Conservation (phyloP, 768 basidiomycete species). For the Chlorophyllum brunneum region DNA sequence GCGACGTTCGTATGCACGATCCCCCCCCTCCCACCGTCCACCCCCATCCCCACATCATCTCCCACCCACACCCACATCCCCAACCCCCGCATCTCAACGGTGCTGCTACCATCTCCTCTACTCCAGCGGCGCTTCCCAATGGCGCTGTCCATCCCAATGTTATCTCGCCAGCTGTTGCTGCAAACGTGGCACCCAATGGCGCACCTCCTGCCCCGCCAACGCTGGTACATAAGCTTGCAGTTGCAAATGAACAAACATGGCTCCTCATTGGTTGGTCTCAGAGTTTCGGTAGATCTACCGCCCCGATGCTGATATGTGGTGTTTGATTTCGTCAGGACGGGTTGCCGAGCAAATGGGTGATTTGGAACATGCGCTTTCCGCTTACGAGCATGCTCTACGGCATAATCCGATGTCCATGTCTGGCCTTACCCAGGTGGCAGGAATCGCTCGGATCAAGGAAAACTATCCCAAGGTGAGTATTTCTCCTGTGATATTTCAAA, state of each 20-base stretch:
- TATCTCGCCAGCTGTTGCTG: slow-evolving; percentile 45
- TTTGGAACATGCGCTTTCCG: slow-evolving; percentile 85
- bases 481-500: slow-evolving; percentile 16
- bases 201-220: slow-evolving; percentile 30
- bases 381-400: slow-evolving; percentile 93
- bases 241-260: slow-evolving; percentile 95
- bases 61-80: slow-evolving; percentile 30
- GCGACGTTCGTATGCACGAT: slow-evolving; percentile 65
- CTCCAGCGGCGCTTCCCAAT: slow-evolving; percentile 41
- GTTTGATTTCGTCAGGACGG: slow-evolving; percentile 54
- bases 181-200: slow-evolving; percentile 29
- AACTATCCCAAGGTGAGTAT: slow-evolving; percentile 87
- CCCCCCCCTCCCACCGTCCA: slow-evolving; percentile 32
- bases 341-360: slow-evolving; percentile 96
- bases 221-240: slow-evolving; percentile 73
- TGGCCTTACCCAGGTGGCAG: slow-evolving; percentile 91
- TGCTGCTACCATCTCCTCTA: slow-evolving; percentile 36
- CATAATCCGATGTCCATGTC: slow-evolving; percentile 91
- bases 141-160: slow-evolving; percentile 36
- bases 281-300: slow-evolving; percentile 4
- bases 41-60: slow-evolving; percentile 28
- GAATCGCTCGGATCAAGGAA: slow-evolving; percentile 95
- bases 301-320: slow-evolving; percentile 12
- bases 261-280: slow-evolving; percentile 73
- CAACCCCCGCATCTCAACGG: slow-evolving; percentile 55